A percentile compares a stretch with the other conserved stretches of the same genome.
Evolutionary conservation across 2,329 filamentous ascomycete species (phyloP).

Genomic region (Neonectria neomacrospora): DNA sequence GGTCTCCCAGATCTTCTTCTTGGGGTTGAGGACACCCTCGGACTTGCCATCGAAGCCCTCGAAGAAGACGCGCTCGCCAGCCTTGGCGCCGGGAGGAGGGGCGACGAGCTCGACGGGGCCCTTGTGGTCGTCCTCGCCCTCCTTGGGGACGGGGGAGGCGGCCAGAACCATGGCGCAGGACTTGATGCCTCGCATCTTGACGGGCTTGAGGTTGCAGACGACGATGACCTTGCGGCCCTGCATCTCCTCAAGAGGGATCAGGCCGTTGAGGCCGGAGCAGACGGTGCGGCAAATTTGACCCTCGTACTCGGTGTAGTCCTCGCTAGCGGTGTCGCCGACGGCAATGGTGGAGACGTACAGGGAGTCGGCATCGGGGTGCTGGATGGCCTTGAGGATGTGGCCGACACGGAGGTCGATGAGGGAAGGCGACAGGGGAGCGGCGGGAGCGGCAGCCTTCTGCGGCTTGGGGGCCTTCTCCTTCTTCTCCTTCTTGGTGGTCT

Average conservation of each 20-base stretch:
- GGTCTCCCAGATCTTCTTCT: slow-evolving; percentile 99
- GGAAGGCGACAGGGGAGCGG: slow-evolving; percentile 82
- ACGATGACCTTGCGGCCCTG: slow-evolving; percentile 94
- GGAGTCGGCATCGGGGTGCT: slow-evolving; percentile 96
- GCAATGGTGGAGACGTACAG: slow-evolving; percentile 96
- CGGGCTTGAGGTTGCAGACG: slow-evolving; percentile 97
- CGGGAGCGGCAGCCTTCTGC: slow-evolving; percentile 72
- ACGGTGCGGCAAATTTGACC: slow-evolving; percentile 93
- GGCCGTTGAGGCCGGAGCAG: slow-evolving; percentile 94
- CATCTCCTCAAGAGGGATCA: slow-evolving; percentile 95
- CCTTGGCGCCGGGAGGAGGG: slow-evolving; percentile 80
- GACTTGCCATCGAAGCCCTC: slow-evolving; percentile 95
- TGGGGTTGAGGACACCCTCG: slow-evolving; percentile 93
- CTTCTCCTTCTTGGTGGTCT: slow-evolving; percentile 84
- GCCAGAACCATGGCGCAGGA: slow-evolving; percentile 91
- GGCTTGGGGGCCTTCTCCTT: slow-evolving; percentile 88
- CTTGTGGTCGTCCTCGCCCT: slow-evolving; percentile 88
- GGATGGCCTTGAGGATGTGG: slow-evolving; percentile 94
- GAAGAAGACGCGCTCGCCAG: slow-evolving; percentile 91
- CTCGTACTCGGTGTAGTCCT: slow-evolving; percentile 92
- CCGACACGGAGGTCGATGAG: slow-evolving; percentile 96
- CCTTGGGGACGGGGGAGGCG: slow-evolving; percentile 83
- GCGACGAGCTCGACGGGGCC: slow-evolving; percentile 92
- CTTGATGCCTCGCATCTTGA: slow-evolving; percentile 94
- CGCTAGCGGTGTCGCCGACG: slow-evolving; percentile 87